Conservation (phyloP, 495 filamentous ascomycete species). For the Trichoderma erinaceum region DNA sequence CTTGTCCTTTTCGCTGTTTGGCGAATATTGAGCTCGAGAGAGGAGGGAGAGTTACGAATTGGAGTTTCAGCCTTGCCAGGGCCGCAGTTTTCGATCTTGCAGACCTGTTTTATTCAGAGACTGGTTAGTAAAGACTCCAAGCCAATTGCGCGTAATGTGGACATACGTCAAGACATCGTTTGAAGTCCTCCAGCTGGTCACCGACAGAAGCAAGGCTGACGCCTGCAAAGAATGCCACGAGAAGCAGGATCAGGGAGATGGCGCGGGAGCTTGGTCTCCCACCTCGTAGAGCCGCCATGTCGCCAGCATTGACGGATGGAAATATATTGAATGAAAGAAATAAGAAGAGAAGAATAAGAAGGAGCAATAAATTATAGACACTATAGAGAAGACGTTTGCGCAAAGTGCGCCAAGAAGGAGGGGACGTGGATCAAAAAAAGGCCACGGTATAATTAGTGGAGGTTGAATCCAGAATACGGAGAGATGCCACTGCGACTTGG, state of each 20-base stretch:
- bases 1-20: neutral
- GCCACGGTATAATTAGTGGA: slow-evolving; percentile 10
- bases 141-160: neutral
- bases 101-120: slow-evolving; percentile 52
- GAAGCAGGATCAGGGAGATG: slow-evolving; percentile 24
- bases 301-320: slow-evolving; percentile 17
- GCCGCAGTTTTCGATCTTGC: slow-evolving; percentile 72
- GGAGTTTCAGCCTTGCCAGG: slow-evolving; percentile 37
- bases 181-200: slow-evolving; percentile 84
- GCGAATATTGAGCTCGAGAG: slow-evolving; percentile 10
- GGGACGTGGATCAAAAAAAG: slow-evolving; percentile 11
- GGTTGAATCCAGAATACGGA: neutral
- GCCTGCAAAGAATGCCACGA: slow-evolving; percentile 40
- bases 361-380: no score
- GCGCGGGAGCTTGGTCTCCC: slow-evolving; percentile 16
- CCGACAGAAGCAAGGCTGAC: slow-evolving; percentile 66
- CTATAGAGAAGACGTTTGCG: no score
- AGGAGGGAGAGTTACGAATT: slow-evolving; percentile 41
- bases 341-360: slow-evolving; percentile 6
- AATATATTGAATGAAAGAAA: neutral
- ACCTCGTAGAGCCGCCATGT: slow-evolving; percentile 20
- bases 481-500: neutral
- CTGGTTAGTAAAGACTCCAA: slow-evolving; percentile 16
- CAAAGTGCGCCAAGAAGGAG: slow-evolving; percentile 1
- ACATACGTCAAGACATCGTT: slow-evolving; percentile 75